A percentile compares a stretch with the other conserved stretches of the same genome.
Conservation (phyloP, 176 grass and related monocot genomes). For the Musa beccarii region DNA sequence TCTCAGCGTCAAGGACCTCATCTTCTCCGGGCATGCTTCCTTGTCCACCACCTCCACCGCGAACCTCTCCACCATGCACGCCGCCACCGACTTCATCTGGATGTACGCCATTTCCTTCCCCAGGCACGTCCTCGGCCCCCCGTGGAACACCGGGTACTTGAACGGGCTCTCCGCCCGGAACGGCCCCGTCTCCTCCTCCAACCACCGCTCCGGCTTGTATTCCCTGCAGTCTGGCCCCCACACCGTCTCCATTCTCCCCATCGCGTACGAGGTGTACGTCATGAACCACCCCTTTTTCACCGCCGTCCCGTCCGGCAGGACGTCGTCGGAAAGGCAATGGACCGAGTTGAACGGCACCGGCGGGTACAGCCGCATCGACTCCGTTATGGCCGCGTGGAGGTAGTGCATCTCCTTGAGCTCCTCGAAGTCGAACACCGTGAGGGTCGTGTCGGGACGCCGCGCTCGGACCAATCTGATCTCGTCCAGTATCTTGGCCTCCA, state of each 20-base stretch:
- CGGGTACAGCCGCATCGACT: slow-evolving; percentile 1
- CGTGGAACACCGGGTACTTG: neutral
- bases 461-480: neutral
- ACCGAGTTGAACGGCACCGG: neutral
- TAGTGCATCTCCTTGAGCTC: slow-evolving; percentile 11
- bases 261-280: slow-evolving; percentile 11
- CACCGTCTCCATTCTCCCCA: neutral
- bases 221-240: slow-evolving; percentile 8
- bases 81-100: slow-evolving; percentile 15
- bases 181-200: neutral
- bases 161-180: slow-evolving; percentile 3
- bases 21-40: neutral
- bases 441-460: neutral
- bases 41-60: neutral
- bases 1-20: neutral
- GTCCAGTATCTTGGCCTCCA: neutral
- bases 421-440: neutral
- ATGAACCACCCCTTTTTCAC: slow-evolving; percentile 11
- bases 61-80: neutral
- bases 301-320: slow-evolving; percentile 10
- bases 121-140: slow-evolving; percentile 14
- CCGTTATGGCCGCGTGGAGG: slow-evolving; percentile 7
- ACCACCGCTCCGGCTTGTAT: slow-evolving; percentile 9
- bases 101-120: slow-evolving; percentile 16
- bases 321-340: neutral